These are phyloP conservation scores for Fragilariopsis cylindrus DNA, from an alignment of 108 stramenopile species.

Conservation along the genomic window DNA sequence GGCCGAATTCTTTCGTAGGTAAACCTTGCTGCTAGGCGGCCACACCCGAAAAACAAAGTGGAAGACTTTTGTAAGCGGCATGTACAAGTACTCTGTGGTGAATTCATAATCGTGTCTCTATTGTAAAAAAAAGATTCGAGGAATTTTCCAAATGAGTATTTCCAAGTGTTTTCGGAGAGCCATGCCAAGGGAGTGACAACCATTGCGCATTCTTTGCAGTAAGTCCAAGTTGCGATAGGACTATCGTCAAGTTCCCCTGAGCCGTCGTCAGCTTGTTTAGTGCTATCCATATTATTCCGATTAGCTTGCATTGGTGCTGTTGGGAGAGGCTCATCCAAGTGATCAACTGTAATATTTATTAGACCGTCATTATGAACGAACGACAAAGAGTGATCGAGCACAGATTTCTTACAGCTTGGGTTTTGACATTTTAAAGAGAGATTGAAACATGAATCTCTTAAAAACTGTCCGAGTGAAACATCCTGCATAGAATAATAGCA, in stretches of 20 bases:
- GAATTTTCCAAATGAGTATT: slow-evolving; percentile 96
- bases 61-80: slow-evolving; percentile 81
- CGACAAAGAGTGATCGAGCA: slow-evolving; percentile 88
- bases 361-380: slow-evolving; percentile 93
- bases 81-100: slow-evolving; percentile 61
- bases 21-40: slow-evolving; percentile 86
- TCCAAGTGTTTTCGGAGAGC: slow-evolving; percentile 93
- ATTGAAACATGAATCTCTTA: slow-evolving; percentile 94
- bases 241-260: slow-evolving; percentile 46
- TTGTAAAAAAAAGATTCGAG: slow-evolving; percentile 94
- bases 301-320: slow-evolving; percentile 29
- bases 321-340: slow-evolving; percentile 75
- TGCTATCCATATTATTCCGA: slow-evolving; percentile 3
- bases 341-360: slow-evolving; percentile 88
- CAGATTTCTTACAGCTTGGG: slow-evolving; percentile 89
- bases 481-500: slow-evolving; percentile 93
- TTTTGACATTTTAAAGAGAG: slow-evolving; percentile 90
- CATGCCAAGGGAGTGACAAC: slow-evolving; percentile 85
- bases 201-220: slow-evolving; percentile 82
- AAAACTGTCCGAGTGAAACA: slow-evolving; percentile 91
- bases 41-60: slow-evolving; percentile 88
- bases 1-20: slow-evolving; percentile 83
- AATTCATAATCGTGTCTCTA: slow-evolving; percentile 75
- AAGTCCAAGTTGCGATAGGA: slow-evolving; percentile 92
- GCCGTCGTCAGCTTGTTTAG: slow-evolving; percentile 37